A percentile compares a stretch with the other conserved stretches of the same genome.
Evolutionary conservation across 495 filamentous ascomycete species (phyloP).

Genomic region (Podospora pseudocomata): DNA sequence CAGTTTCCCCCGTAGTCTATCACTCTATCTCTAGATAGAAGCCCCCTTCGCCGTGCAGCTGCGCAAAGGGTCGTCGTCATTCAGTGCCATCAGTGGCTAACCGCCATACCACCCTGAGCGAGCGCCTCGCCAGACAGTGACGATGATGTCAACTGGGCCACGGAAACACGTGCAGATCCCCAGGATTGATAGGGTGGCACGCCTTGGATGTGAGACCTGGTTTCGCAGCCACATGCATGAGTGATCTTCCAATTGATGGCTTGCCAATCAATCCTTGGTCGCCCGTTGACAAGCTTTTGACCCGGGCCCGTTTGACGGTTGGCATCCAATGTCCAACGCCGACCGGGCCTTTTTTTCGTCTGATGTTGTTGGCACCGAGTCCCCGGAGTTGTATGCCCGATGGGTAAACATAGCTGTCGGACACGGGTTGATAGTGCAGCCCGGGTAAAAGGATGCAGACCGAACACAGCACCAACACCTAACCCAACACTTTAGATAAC

Average conservation of each 20-base stretch:
- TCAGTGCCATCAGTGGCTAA: not conserved
- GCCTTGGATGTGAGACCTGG: slow-evolving; percentile 16
- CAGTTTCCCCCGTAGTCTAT: not conserved
- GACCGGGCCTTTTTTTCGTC: not conserved
- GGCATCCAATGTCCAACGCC: not conserved
- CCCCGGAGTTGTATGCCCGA: not conserved
- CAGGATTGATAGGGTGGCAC: slow-evolving; percentile 20
- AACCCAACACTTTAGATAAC: not conserved
- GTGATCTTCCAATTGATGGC: not conserved
- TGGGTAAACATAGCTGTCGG: not conserved
- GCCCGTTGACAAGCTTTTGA: not conserved
- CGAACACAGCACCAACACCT: not conserved
- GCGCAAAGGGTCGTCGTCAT: not conserved
- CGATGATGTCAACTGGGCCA: slow-evolving; percentile 26
- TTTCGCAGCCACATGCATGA: not conserved
- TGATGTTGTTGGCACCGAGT: not conserved
- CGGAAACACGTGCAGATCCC: slow-evolving; percentile 6
- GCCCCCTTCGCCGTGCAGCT: not conserved
- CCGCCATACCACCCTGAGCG: not conserved
- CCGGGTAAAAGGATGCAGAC: not conserved
- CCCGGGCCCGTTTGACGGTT: too few species aligned
- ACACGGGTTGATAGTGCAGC: not conserved
- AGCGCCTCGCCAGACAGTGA: not conserved
- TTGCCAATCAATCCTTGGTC: not conserved
- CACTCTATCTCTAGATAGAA: not conserved